Percentiles rank a stretch among this genome's conserved stretches.
Evolutionary conservation across 1,284 basidiomycete species (phyloP).

Genomic region (Filobasidium uniguttulatum): DNA sequence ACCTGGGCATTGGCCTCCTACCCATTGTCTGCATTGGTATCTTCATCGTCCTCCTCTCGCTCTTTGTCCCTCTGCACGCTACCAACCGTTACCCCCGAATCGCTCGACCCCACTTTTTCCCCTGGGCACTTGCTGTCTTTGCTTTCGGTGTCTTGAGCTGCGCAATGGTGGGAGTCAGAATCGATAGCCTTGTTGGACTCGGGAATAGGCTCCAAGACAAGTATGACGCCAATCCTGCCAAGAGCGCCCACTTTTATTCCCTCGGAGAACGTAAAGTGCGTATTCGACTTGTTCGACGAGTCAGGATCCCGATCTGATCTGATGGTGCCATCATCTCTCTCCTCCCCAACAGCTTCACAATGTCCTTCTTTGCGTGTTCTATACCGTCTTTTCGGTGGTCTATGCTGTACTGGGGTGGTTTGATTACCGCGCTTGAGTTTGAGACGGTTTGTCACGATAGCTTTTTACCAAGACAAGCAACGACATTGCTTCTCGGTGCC

Average conservation of each 20-base stretch:
- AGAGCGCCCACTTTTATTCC: neutral
- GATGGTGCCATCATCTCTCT: neutral
- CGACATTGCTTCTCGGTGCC: too few species aligned
- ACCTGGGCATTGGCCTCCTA: constrained; percentile 11
- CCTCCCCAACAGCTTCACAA: neutral
- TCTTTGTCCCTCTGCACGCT: constrained; percentile 9
- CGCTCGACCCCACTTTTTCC: constrained; percentile 10
- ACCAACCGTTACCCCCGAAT: constrained; percentile 5
- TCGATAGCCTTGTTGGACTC: neutral
- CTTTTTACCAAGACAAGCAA: too few species aligned
- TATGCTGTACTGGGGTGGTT: neutral
- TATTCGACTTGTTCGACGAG: neutral
- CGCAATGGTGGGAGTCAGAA: neutral
- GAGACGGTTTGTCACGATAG: too few species aligned
- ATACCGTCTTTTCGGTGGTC: neutral
- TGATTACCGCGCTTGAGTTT: too few species aligned
- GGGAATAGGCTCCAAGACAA: neutral
- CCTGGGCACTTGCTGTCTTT: constrained; percentile 1
- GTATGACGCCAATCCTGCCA: neutral
- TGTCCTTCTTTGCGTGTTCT: neutral
- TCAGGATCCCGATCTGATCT: neutral
- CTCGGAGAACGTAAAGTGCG: neutral
- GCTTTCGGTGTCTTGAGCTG: neutral
- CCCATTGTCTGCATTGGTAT: constrained; percentile 7
- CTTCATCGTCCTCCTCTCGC: constrained; percentile 1